Percentiles rank a stretch among this genome's conserved stretches.
These are phyloP conservation scores for Chenopodium quinoa DNA, from an alignment of 148 eudicot species.

Conservation along the genomic window DNA sequence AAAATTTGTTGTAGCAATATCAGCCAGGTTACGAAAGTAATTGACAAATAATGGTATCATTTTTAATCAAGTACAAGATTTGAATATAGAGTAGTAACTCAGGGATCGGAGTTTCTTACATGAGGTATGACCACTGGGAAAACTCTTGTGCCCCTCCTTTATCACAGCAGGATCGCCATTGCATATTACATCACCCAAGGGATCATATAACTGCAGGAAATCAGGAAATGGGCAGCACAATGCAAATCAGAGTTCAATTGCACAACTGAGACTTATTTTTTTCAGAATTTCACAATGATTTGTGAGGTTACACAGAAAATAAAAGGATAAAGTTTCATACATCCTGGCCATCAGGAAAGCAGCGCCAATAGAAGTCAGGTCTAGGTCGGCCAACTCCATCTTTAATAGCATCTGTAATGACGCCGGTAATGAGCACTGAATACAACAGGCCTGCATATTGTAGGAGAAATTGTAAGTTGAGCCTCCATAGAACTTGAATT, in stretches of 20 bases:
- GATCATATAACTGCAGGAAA: constrained; percentile 35
- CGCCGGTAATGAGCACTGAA: constrained; percentile 63
- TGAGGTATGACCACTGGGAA: constrained; percentile 93
- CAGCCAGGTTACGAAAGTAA: not conserved
- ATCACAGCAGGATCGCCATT: constrained; percentile 46
- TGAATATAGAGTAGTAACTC: not conserved
- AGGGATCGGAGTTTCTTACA: constrained; percentile 41
- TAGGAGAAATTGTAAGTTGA: not conserved
- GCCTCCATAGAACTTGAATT: not conserved
- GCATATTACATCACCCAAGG: constrained; percentile 49
- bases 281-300: not conserved
- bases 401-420: constrained; percentile 84
- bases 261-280: not conserved
- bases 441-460: constrained; percentile 56
- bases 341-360: constrained; percentile 80
- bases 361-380: constrained; percentile 94
- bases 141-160: constrained; percentile 92
- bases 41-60: not conserved
- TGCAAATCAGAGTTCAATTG: not conserved
- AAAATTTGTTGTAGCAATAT: not conserved
- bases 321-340: constrained; percentile 30
- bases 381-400: constrained; percentile 91
- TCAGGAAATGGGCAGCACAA: not conserved
- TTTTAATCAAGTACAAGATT: not conserved
- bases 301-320: not conserved